phyloP scores from a whole-genome alignment of 2,329 filamentous ascomycete genomes.

The Exophiala spinifera region DNA sequence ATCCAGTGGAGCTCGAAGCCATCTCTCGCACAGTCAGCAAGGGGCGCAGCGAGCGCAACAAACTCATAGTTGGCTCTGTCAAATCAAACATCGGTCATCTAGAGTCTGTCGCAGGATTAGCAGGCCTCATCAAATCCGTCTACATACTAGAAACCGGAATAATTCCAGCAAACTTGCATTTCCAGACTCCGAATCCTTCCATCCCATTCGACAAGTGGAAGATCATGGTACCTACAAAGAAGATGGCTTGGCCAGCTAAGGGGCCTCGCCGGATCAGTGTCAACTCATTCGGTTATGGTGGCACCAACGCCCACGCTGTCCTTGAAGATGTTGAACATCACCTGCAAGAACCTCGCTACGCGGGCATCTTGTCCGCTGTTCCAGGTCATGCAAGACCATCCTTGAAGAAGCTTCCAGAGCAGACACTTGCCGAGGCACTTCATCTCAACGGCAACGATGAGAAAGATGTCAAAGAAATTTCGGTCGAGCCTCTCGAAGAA shows the following conservation, averaged over 20 bases:
- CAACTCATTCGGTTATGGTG: conserved; percentile 27
- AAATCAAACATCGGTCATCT: conserved; percentile 14
- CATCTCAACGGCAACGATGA: no score
- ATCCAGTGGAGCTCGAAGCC: conserved; percentile 11
- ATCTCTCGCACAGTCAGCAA: conserved; percentile 1
- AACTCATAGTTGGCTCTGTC: conserved; percentile 8
- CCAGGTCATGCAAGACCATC: no score
- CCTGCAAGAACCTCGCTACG: no score
- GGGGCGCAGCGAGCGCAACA: background rate
- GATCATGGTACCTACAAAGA: background rate
- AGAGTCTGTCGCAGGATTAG: conserved; percentile 15
- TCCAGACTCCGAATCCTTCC: conserved; percentile 38
- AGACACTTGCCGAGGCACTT: no score
- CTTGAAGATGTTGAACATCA: no score
- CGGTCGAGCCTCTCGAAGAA: no score
- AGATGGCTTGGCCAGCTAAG: conserved; percentile 10
- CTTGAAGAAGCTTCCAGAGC: no score
- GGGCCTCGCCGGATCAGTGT: conserved; percentile 12
- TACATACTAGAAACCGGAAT: conserved; percentile 9
- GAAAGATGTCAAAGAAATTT: no score
- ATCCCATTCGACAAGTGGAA: conserved; percentile 1
- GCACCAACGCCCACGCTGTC: conserved; percentile 26
- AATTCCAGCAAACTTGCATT: conserved; percentile 39
- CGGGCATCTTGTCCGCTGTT: no score
- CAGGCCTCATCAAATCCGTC: conserved; percentile 16